Base-by-base conservation (phyloP, 495 filamentous ascomycete genomes). In the Trichoderma virens region DNA sequence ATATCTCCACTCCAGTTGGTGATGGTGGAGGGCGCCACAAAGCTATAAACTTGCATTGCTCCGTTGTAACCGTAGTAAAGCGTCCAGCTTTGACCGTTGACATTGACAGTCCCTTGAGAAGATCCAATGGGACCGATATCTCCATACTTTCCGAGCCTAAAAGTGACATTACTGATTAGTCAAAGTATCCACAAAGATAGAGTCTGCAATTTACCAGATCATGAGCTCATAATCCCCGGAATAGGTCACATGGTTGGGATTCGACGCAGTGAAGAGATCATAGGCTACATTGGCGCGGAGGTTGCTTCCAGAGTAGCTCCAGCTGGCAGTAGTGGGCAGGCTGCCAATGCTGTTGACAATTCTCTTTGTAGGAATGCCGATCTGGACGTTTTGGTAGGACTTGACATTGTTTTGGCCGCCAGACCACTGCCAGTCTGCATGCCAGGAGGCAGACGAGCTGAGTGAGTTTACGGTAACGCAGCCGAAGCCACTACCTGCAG, bases 201-300 rank as follows among this genome's bases (percentile, higher is more conserved):
- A 6, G 8, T 34, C 18, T 23, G 9, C 14, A 11, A 70, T 73
- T 65, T 65, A 80, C 78, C 79, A 82, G 23, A 82, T 75, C 79
- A 81, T 81, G 30, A 82, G 66, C 64, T 82, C 79, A 64, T 79
- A 81, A 60, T 82, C 78, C 20, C 79, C 79, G 32, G 74, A 73
- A 45, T 67, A 76, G 2, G 71, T 81, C n/a, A 62, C 68, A 65
- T 81, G 79, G 51, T 79, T 75, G 14, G 71, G 73, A 65, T 81
- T 73, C 5, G 75, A 70, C 0, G 78, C 74, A 1, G 79, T 82
- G 66, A 82, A 82, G 23, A 81, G 65, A 65, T 81, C 79, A 60
- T 81, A 81, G 0, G 79, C 73, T 11, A 82, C 79, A 67, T 82
- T 74, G 18, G 77, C 77, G 11, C 67, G 67, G 66, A 80, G 70